These are phyloP conservation scores for Thermomucor indicae-seudaticae DNA, from an alignment of 371 early-diverging fungal genomes.

Conservation along the genomic window DNA sequence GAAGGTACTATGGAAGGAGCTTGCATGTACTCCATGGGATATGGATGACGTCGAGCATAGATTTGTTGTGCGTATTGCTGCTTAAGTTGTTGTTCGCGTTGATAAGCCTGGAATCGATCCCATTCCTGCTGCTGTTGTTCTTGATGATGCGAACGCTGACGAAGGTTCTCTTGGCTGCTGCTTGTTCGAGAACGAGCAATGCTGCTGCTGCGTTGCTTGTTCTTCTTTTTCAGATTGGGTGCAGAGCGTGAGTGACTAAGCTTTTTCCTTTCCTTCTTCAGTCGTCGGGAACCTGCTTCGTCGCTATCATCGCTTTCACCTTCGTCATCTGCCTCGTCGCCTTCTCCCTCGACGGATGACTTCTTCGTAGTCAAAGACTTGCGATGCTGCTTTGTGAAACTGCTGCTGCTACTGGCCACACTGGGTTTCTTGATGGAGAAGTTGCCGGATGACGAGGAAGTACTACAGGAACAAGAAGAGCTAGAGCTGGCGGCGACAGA, in stretches of 20 bases:
- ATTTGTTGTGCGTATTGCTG: slow-evolving; percentile 16
- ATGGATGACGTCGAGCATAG: not conserved
- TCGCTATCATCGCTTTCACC: not conserved
- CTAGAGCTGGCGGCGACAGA: not conserved
- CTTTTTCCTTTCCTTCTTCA: not conserved
- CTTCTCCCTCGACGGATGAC: not conserved
- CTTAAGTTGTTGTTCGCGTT: slow-evolving; percentile 34
- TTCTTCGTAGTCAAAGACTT: not conserved
- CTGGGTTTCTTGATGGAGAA: not conserved
- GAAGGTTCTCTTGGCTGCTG: slow-evolving; percentile 8
- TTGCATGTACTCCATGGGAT: not conserved
- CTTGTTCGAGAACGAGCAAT: not conserved
- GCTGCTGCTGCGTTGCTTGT: not conserved
- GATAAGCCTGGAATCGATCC: slow-evolving; percentile 36
- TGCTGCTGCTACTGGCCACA: not conserved
- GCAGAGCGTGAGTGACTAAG: not conserved
- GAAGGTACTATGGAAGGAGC: not conserved
- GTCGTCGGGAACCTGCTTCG: not conserved
- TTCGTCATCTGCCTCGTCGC: not conserved
- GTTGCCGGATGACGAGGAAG: not conserved
- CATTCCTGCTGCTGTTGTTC: slow-evolving; percentile 34
- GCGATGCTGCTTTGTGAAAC: not conserved
- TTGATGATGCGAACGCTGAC: slow-evolving; percentile 2
- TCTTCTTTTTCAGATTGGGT: not conserved
- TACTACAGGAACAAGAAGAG: not conserved